Evolutionary conservation across 116 monocot species (phyloP).

Genomic region (Phalaenopsis hybrid): DNA sequence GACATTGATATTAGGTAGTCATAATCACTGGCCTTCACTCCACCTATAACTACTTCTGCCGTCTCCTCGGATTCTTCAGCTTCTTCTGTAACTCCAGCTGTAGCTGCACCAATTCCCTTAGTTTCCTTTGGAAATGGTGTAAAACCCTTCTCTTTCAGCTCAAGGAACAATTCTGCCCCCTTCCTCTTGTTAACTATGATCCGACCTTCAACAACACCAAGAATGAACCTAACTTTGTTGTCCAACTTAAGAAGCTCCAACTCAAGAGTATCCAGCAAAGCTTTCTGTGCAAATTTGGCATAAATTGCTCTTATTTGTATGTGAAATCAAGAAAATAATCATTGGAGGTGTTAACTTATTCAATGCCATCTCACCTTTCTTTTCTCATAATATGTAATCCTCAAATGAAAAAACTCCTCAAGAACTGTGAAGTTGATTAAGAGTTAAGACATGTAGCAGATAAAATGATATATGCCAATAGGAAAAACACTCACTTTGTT

Average conservation of each 20-base stretch:
- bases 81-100: slow-evolving; percentile 34
- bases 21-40: slow-evolving; percentile 53
- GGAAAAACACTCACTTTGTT: slow-evolving; percentile 51
- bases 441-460: background rate
- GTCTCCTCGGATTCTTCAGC: slow-evolving; percentile 47
- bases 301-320: background rate
- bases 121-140: slow-evolving; percentile 67
- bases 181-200: slow-evolving; percentile 71
- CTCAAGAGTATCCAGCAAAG: slow-evolving; percentile 53
- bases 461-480: background rate
- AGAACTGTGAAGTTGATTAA: slow-evolving; percentile 50
- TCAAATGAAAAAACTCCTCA: slow-evolving; percentile 68
- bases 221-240: slow-evolving; percentile 81
- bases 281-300: slow-evolving; percentile 32
- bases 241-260: slow-evolving; percentile 62
- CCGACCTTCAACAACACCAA: slow-evolving; percentile 59
- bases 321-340: background rate
- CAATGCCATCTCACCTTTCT: slow-evolving; percentile 48
- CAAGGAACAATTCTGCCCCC: slow-evolving; percentile 53
- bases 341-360: background rate
- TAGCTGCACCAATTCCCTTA: slow-evolving; percentile 41
- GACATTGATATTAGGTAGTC: slow-evolving; percentile 78
- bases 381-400: slow-evolving; percentile 69
- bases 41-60: slow-evolving; percentile 24
- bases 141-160: slow-evolving; percentile 71